A percentile compares a stretch with the other conserved stretches of the same genome.
Conservation (phyloP, 176 grass and related monocot species). For the Luzula sylvatica region DNA sequence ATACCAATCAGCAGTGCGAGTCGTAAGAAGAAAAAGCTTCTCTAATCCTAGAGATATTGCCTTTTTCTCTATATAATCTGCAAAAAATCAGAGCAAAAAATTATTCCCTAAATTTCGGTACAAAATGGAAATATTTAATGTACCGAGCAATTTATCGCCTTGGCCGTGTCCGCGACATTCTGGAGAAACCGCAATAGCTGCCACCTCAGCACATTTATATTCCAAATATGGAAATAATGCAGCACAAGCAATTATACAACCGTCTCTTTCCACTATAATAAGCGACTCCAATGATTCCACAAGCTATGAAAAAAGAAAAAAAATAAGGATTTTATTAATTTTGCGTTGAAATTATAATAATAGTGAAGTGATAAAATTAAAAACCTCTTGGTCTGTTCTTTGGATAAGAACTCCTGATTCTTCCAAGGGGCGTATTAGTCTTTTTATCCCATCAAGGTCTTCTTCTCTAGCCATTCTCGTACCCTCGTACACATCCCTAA, state of each 20-base stretch:
- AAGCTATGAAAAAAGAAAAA: slow-evolving; percentile 44
- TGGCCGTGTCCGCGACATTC: slow-evolving; percentile 83
- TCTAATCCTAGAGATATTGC: slow-evolving; percentile 54
- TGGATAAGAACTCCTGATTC: slow-evolving; percentile 59
- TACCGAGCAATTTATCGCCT: slow-evolving; percentile 92
- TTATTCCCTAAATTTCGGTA: slow-evolving; percentile 5
- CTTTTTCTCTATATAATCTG: slow-evolving; percentile 84
- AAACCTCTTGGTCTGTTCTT: slow-evolving; percentile 80
- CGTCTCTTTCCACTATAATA: slow-evolving; percentile 91
- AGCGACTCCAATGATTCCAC: slow-evolving; percentile 55
- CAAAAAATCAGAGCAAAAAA: slow-evolving; percentile 17
- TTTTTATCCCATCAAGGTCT: slow-evolving; percentile 84
- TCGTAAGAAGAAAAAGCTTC: slow-evolving; percentile 90
- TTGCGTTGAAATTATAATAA: not conserved
- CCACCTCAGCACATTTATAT: slow-evolving; percentile 80
- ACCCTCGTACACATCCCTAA: slow-evolving; percentile 93
- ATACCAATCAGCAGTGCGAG: slow-evolving; percentile 80
- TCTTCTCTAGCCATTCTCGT: slow-evolving; percentile 59
- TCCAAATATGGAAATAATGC: slow-evolving; percentile 65
- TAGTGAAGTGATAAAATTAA: not conserved
- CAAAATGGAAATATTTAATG: slow-evolving; percentile 3
- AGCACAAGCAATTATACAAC: slow-evolving; percentile 89
- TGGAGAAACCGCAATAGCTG: slow-evolving; percentile 77
- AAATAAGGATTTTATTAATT: slow-evolving; percentile 10
- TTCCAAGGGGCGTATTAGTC: slow-evolving; percentile 66